These are phyloP conservation scores for Hordeum vulgare DNA, from an alignment of 176 grass and related monocot genomes.

Conservation along the genomic window MorexV3_pseudomolecules_assembly NC_058520.1:184163666-184164165, in stretches of 20 bases:
- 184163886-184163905: slow-evolving; percentile 54
- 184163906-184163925: slow-evolving; percentile 26
- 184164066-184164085: background rate
- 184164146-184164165: slow-evolving; percentile 35
- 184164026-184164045: slow-evolving; percentile 53
- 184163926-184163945: slow-evolving; percentile 26
- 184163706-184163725: background rate
- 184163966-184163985: slow-evolving; percentile 44
- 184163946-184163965: slow-evolving; percentile 36
- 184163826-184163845: slow-evolving; percentile 59
- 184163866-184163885: slow-evolving; percentile 64
- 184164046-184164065: background rate
- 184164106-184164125: background rate
- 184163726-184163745: background rate
- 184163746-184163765: background rate
- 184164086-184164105: slow-evolving; percentile 26
- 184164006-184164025: slow-evolving; percentile 26
- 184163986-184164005: slow-evolving; percentile 29
- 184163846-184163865: slow-evolving; percentile 58
- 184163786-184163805: slow-evolving; percentile 73
- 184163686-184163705: background rate
- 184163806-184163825: slow-evolving; percentile 55
- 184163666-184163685: background rate
- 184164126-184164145: background rate
- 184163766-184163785: slow-evolving; percentile 82